phyloP scores from a whole-genome alignment of 1,284 basidiomycete genomes.

The Irpex sp. region DNA sequence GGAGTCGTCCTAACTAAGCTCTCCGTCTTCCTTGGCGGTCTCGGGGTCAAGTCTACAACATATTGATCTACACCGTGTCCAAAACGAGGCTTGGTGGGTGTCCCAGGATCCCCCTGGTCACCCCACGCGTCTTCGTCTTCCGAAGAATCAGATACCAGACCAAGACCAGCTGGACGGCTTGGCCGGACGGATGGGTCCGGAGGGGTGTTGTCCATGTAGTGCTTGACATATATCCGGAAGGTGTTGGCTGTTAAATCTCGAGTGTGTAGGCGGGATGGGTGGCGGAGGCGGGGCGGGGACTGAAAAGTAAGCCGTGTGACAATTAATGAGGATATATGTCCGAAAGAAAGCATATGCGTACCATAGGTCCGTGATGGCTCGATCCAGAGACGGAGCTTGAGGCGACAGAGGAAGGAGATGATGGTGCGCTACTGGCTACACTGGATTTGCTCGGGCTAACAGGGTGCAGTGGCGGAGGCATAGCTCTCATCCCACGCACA shows the following conservation, averaged over 20 bases:
- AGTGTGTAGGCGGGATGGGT: conserved; percentile 62
- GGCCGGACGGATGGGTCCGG: neutral
- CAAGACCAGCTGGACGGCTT: neutral
- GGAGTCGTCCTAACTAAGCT: neutral
- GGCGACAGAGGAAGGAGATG: conserved; percentile 11
- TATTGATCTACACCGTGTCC: neutral
- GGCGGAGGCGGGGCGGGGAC: conserved; percentile 53
- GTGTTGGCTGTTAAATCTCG: conserved; percentile 63
- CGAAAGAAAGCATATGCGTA: conserved; percentile 6
- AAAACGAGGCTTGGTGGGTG: conserved; percentile 21
- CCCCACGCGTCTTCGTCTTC: conserved; percentile 11
- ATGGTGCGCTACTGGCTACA: conserved; percentile 13
- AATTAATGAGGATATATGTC: too few relatives aligned
- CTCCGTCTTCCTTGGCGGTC: neutral
- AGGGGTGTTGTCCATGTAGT: conserved; percentile 61
- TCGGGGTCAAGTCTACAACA: neutral
- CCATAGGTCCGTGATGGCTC: conserved; percentile 10
- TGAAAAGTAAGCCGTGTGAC: conserved; percentile 12
- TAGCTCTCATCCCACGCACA: neutral
- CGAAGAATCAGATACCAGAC: neutral
- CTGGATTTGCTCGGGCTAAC: conserved; percentile 16
- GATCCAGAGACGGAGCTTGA: neutral
- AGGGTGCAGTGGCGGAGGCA: conserved; percentile 3
- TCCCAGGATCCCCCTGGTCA: conserved; percentile 22
- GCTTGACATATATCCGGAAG: conserved; percentile 71